Conservation (phyloP, 306 rosid genomes). For the Spatholobus suberectus region DNA sequence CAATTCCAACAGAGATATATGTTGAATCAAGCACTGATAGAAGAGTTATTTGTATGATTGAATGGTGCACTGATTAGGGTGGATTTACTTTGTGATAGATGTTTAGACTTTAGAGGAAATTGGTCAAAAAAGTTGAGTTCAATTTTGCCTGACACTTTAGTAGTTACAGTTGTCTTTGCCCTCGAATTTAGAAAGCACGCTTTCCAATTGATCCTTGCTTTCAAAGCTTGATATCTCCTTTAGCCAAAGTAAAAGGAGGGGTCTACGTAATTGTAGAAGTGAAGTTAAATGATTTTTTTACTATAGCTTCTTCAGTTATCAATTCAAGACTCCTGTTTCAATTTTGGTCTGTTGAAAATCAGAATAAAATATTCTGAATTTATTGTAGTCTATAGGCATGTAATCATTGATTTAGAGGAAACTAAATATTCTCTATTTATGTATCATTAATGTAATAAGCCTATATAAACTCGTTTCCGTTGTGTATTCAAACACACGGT, state of each 20-base stretch:
- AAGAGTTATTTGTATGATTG: conserved; percentile 2
- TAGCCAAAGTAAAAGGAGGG: background rate
- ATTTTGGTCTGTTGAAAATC: too few species aligned
- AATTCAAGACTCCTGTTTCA: background rate
- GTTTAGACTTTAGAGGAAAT: background rate
- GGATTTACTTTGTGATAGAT: conserved; percentile 24
- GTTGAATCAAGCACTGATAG: conserved; percentile 22
- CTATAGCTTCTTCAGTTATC: conserved; percentile 15
- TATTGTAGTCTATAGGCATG: too few species aligned
- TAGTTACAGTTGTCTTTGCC: background rate
- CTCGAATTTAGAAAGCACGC: conserved; percentile 1
- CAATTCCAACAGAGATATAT: background rate
- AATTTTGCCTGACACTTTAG: background rate
- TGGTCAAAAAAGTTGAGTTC: conserved; percentile 4
- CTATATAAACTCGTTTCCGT: too few species aligned
- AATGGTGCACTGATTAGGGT: conserved; percentile 4
- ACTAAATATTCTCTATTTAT: too few species aligned
- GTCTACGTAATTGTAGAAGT: background rate
- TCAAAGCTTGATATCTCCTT: conserved; percentile 13
- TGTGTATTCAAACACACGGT: too few species aligned
- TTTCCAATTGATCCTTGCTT: conserved; percentile 27
- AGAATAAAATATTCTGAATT: too few species aligned
- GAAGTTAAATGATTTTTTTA: background rate
- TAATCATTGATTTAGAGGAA: too few species aligned
- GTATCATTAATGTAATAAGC: too few species aligned